phyloP scores from a whole-genome alignment of 2,329 filamentous ascomycete genomes.

The Arthrobotrys entomopaga region DNA sequence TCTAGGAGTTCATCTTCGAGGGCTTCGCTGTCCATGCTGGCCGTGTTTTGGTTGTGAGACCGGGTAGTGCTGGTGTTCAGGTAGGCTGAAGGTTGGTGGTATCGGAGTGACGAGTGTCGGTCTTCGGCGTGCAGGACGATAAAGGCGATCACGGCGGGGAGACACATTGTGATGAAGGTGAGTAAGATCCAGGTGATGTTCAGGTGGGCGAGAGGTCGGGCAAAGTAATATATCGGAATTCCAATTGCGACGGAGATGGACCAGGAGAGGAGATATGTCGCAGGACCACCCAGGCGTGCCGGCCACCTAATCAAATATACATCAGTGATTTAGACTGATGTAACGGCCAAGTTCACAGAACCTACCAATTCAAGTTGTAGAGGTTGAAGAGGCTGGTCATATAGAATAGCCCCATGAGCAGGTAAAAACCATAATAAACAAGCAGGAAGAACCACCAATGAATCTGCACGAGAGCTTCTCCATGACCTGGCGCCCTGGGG shows the following conservation, averaged over 20 bases:
- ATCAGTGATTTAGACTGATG: background rate
- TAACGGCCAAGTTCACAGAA: background rate
- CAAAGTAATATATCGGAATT: constrained; percentile 69
- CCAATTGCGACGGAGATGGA: constrained; percentile 70
- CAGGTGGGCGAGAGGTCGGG: constrained; percentile 67
- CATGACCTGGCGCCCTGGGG: constrained; percentile 69
- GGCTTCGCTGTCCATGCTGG: background rate
- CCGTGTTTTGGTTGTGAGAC: constrained; percentile 11
- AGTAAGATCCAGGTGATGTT: constrained; percentile 76
- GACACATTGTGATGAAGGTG: constrained; percentile 76
- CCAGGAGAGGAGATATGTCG: constrained; percentile 72
- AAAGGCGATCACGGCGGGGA: constrained; percentile 74
- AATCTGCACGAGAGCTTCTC: constrained; percentile 71
- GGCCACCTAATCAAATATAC: constrained; percentile 67
- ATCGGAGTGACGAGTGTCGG: constrained; percentile 68
- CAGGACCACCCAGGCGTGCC: constrained; percentile 71
- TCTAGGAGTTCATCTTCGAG: constrained; percentile 15
- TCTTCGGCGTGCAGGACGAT: constrained; percentile 72
- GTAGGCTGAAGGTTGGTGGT: constrained; percentile 73
- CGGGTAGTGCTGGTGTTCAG: constrained; percentile 16
- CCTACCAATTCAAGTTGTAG: constrained; percentile 74
- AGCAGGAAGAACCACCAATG: constrained; percentile 79
- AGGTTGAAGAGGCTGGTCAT: constrained; percentile 78
- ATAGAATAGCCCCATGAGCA: constrained; percentile 74
- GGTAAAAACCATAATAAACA: constrained; percentile 76